A percentile compares a stretch with the other conserved stretches of the same genome.
phyloP scores from a whole-genome alignment of 306 rosid genomes.

The Pyrus betulifolia region DNA sequence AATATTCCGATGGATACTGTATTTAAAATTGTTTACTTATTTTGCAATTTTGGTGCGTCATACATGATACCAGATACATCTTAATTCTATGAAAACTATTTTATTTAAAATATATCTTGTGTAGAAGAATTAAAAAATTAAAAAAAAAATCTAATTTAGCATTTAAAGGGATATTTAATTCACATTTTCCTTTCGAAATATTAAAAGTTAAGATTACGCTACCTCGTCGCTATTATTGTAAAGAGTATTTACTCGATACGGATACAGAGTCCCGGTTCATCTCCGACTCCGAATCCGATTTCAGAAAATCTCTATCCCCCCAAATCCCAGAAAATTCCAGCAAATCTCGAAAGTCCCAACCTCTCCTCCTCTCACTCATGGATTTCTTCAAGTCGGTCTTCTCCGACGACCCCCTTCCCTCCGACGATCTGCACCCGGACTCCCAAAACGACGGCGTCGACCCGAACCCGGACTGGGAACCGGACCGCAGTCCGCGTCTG shows the following conservation, averaged over 20 bases:
- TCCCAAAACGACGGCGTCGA: slow-evolving; percentile 2
- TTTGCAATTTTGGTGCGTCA: too few species aligned
- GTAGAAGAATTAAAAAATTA: too few species aligned
- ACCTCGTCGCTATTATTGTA: neutral
- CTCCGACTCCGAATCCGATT: neutral
- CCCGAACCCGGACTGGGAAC: neutral
- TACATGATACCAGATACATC: too few species aligned
- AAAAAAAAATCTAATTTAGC: neutral
- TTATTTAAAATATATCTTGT: too few species aligned
- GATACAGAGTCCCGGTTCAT: neutral
- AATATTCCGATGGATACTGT: too few species aligned
- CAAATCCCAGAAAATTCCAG: neutral
- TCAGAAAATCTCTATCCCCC: neutral
- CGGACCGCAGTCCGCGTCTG: neutral
- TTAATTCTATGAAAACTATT: too few species aligned
- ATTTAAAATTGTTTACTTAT: too few species aligned
- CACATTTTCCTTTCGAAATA: neutral
- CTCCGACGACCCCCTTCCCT: slow-evolving; percentile 36
- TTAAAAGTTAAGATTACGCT: neutral
- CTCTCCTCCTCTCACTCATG: neutral
- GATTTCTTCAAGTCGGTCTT: slow-evolving; percentile 55
- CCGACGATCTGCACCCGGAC: neutral
- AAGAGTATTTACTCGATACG: neutral
- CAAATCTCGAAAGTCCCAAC: neutral
- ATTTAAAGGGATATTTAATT: neutral